Percentiles rank a stretch among this genome's conserved stretches.
phyloP scores from a whole-genome alignment of 2,329 filamentous ascomycete genomes.

The Diplocarpon mali region DNA sequence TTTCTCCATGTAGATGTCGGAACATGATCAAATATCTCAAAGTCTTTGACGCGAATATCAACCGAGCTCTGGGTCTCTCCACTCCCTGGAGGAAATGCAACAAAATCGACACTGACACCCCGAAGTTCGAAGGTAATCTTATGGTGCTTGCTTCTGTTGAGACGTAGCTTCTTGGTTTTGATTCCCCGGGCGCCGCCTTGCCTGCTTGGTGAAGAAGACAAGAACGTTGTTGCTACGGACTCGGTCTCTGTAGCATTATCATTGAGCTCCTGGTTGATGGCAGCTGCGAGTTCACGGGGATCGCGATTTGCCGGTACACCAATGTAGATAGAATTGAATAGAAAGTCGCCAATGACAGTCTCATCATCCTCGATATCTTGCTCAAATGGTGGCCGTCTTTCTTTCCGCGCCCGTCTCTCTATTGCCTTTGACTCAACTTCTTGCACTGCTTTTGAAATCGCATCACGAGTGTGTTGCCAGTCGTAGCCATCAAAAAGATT shows the following conservation, averaged over 20 bases:
- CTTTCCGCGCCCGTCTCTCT: constrained; percentile 56
- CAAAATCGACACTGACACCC: constrained; percentile 71
- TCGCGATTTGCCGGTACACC: constrained; percentile 80
- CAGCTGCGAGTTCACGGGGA: constrained; percentile 66
- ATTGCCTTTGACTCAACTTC: constrained; percentile 75
- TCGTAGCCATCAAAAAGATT: constrained; percentile 97
- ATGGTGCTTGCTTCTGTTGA: constrained; percentile 78
- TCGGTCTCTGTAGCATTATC: constrained; percentile 82
- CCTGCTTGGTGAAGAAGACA: constrained; percentile 45
- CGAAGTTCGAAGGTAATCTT: constrained; percentile 93
- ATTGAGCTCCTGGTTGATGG: constrained; percentile 81
- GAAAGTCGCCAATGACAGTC: constrained; percentile 81
- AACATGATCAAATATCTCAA: constrained; percentile 90
- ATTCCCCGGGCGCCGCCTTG: constrained; percentile 29
- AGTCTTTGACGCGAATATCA: constrained; percentile 67
- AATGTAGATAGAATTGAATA: constrained; percentile 99
- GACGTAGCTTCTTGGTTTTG: constrained; percentile 51
- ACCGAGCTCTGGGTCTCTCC: constrained; percentile 82
- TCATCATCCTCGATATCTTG: constrained; percentile 71
- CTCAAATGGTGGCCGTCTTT: constrained; percentile 39
- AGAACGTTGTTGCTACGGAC: constrained; percentile 69
- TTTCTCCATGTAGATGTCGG: constrained; percentile 97
- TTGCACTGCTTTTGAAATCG: constrained; percentile 78
- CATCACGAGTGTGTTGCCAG: constrained; percentile 78
- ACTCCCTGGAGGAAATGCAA: constrained; percentile 64